Evolutionary conservation across 306 rosid species (phyloP).

Genomic region (Cercis canadensis): DNA sequence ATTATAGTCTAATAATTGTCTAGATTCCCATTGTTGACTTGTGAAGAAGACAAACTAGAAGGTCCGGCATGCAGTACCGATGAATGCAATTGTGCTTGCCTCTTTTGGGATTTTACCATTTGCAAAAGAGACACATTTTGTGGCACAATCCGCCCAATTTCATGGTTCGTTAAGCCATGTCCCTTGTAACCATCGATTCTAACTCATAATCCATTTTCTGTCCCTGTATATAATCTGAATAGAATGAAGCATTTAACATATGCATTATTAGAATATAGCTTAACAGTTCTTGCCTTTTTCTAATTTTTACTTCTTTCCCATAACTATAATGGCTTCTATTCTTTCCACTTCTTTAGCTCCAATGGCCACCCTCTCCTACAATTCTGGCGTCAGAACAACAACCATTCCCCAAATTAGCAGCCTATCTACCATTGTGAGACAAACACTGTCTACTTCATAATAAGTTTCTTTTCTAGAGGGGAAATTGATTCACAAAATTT

Average conservation of each 20-base stretch:
- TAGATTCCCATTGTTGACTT: no score
- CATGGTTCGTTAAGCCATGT: not conserved
- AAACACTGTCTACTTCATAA: not conserved
- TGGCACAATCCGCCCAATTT: constrained; percentile 38
- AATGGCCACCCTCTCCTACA: constrained; percentile 36
- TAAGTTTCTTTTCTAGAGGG: not conserved
- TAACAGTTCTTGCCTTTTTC: not conserved
- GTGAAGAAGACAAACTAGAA: not conserved
- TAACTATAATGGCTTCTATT: constrained; percentile 50
- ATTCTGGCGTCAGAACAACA: constrained; percentile 35
- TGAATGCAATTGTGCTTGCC: not conserved
- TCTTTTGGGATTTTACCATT: not conserved
- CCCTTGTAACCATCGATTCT: constrained; percentile 39
- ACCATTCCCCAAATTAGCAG: constrained; percentile 28
- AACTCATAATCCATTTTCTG: not conserved
- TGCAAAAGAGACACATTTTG: constrained; percentile 25
- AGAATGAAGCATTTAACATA: constrained; percentile 14
- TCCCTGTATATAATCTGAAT: constrained; percentile 19
- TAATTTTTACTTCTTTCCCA: not conserved
- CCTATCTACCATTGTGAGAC: constrained; percentile 40
- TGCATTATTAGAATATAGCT: not conserved
- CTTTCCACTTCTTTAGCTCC: constrained; percentile 39
- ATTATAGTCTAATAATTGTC: no score
- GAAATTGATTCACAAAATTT: not conserved
- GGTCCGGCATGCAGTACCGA: not conserved